These are phyloP conservation scores for Platismatia glauca DNA, from an alignment of 495 filamentous ascomycete species.

Conservation along the genomic window DNA sequence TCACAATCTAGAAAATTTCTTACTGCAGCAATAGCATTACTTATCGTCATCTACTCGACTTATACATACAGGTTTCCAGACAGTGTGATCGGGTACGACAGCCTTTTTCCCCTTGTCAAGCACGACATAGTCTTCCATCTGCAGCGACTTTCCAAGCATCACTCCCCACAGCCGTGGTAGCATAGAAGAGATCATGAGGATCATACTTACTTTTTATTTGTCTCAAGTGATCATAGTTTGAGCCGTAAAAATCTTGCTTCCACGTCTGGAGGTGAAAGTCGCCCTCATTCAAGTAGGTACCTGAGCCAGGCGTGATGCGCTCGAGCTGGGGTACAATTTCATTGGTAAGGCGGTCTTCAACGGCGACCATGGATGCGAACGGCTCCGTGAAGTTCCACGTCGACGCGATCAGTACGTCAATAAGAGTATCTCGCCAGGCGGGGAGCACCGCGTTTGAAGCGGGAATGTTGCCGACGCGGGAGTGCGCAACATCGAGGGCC, in stretches of 20 bases:
- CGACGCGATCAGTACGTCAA: slow-evolving; percentile 32
- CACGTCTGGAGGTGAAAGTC: slow-evolving; percentile 54
- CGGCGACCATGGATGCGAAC: neutral
- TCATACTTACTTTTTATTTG: slow-evolving; percentile 46
- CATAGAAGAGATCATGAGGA: slow-evolving; percentile 47
- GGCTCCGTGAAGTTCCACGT: slow-evolving; percentile 6
- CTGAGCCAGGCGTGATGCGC: slow-evolving; percentile 30
- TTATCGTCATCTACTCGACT: too few species aligned
- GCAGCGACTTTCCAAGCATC: slow-evolving; percentile 36
- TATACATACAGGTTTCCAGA: too few species aligned
- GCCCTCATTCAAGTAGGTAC: slow-evolving; percentile 42
- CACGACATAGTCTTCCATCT: neutral
- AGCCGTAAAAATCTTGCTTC: slow-evolving; percentile 53
- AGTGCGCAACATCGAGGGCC: too few species aligned
- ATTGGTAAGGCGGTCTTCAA: slow-evolving; percentile 4
- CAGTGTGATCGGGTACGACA: too few species aligned
- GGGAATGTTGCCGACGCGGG: neutral
- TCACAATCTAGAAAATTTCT: too few species aligned
- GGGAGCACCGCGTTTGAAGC: slow-evolving; percentile 38
- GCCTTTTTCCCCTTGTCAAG: too few species aligned
- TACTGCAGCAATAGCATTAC: too few species aligned
- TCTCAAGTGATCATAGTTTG: slow-evolving; percentile 41
- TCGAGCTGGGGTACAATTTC: slow-evolving; percentile 17
- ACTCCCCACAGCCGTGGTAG: slow-evolving; percentile 44
- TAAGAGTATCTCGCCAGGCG: slow-evolving; percentile 47